These are phyloP conservation scores for Microdochium bolleyi DNA, from an alignment of 2,329 filamentous ascomycete genomes.

Conservation along the genomic window DNA sequence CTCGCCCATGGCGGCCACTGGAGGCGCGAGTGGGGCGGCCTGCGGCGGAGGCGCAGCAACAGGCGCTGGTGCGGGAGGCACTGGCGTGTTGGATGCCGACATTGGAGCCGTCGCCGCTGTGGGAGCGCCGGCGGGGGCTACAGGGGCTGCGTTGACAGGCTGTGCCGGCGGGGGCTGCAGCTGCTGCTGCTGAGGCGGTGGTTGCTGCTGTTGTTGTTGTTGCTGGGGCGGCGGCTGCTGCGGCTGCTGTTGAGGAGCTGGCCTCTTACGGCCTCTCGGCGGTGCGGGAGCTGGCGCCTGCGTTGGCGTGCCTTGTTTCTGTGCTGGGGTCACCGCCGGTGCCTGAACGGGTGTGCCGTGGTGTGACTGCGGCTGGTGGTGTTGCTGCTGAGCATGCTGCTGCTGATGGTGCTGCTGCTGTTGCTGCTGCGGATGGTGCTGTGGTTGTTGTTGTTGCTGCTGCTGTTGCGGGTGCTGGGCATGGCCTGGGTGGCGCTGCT, in stretches of 20 bases:
- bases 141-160: slow-evolving; percentile 6
- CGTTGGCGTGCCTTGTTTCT: slow-evolving; percentile 23
- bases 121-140: slow-evolving; percentile 13
- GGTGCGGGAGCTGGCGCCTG: slow-evolving; percentile 22
- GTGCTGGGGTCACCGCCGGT: slow-evolving; percentile 18
- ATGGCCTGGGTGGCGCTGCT: slow-evolving; percentile 13
- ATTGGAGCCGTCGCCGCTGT: slow-evolving; percentile 21
- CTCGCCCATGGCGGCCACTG: slow-evolving; percentile 16
- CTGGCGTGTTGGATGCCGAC: slow-evolving; percentile 22
- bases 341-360: slow-evolving; percentile 25
- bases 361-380: slow-evolving; percentile 20
- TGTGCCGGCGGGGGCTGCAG: slow-evolving; percentile 23
- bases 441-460: slow-evolving; percentile 4
- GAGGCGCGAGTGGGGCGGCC: slow-evolving; percentile 16
- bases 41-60: slow-evolving; percentile 19
- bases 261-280: slow-evolving; percentile 24
- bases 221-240: slow-evolving; percentile 13
- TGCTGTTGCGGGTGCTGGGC: not conserved
- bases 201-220: slow-evolving; percentile 17
- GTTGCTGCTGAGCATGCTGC: slow-evolving; percentile 17
- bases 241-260: slow-evolving; percentile 19
- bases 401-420: not conserved
- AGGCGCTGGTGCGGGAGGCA: slow-evolving; percentile 21
- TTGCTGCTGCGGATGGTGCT: slow-evolving; percentile 6
- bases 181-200: slow-evolving; percentile 25